phyloP scores from a whole-genome alignment of 768 basidiomycete genomes.

The Suillus fuscotomentosus region DNA sequence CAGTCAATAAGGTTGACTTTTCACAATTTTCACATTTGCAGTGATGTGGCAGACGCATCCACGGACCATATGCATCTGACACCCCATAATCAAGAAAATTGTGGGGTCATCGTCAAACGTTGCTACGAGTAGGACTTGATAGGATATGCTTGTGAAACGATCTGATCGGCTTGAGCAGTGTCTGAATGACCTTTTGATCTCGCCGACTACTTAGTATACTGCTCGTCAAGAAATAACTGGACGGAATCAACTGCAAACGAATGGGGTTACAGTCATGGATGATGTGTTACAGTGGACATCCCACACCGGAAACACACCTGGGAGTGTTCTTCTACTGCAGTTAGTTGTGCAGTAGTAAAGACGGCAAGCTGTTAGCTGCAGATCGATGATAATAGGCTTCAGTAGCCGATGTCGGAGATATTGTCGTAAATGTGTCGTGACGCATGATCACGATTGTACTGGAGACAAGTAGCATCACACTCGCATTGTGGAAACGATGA shows the following conservation, averaged over 20 bases:
- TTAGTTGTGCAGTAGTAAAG: neutral
- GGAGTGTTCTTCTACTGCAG: neutral
- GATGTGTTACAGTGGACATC: neutral
- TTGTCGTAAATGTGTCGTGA: neutral
- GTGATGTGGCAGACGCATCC: neutral
- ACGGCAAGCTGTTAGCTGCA: neutral
- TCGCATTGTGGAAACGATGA: neutral
- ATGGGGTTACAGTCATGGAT: neutral
- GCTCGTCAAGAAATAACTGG: too few species aligned
- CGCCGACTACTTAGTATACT: too few species aligned
- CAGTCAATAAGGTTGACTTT: neutral
- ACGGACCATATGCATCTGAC: neutral
- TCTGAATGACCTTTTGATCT: neutral
- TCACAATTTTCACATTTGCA: neutral
- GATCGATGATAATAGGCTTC: neutral
- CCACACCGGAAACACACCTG: neutral
- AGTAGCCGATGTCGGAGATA: neutral
- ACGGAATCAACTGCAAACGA: too few species aligned
- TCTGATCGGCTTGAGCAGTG: neutral
- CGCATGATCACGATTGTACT: neutral
- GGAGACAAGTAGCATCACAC: neutral
- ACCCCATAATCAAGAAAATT: neutral
- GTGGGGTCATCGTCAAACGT: neutral
- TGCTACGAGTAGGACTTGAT: neutral
- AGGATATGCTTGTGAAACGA: neutral